Base-by-base conservation (phyloP, 2,329 filamentous ascomycete genomes). In the Epichloe coenophiala region DNA sequence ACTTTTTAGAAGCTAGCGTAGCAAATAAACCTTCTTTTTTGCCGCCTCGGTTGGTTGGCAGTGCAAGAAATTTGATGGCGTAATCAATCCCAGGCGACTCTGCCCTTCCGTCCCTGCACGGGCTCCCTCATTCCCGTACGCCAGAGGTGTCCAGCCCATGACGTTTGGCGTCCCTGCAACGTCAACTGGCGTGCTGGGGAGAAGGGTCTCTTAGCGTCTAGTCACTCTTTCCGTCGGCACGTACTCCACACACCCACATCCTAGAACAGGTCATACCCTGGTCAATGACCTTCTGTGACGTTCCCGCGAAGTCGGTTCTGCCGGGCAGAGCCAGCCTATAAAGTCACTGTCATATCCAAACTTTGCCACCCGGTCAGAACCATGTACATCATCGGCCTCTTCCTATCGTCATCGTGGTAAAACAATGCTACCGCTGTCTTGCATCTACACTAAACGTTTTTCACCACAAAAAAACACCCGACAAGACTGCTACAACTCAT, bases 271-370 rank as follows among this genome's bases (percentile, higher is more conserved):
- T 42, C 45, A 48, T 44, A 53, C 38, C 52, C 52, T 49, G 41
- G 49, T 49, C 47, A 37, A 51, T 51, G 48, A 51, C 43, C 36
- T 38, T 42, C 47, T 42, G 49, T 51, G 52, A 53, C 52, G 49
- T 53, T 53, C 44, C 51, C 46, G 49, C 46, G 43, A 39, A 51
- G 37, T 53, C 49, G 49, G 46, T 45, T 47, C 38, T 51, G 35
- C 52, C 47, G 49, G 43, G 38, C 49, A 41, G 31, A 33, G 21
- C 31, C 41, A 42, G 45, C 41, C 49, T 53, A 53, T 53, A 53
- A 53, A 51, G 37, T 49, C 36, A 15, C 12, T 39, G 49, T 17
- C 42, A 31, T 49, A 21, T 47, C 47, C 49, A 46, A n/a, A 21
- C 17, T 51, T 51, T 49, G 42, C 52, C 48, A 51, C 51, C 45